Conservation (phyloP, 2,329 filamentous ascomycete genomes). For the Trichoderma arundinaceum region DNA sequence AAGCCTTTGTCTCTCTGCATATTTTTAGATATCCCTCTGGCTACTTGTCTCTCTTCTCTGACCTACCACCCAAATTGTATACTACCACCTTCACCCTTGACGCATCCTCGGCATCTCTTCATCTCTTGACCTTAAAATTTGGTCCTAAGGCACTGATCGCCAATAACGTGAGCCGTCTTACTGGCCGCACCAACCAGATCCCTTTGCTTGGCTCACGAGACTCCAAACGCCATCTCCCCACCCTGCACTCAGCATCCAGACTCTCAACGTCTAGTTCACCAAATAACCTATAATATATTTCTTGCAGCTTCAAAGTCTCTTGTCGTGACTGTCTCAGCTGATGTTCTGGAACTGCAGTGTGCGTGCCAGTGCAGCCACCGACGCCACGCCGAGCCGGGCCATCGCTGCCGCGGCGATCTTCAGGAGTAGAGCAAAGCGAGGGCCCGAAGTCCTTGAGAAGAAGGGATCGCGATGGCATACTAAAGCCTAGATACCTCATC, state of each 20-base stretch:
- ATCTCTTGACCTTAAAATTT: background rate
- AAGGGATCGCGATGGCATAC: constrained; percentile 12
- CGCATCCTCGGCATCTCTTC: background rate
- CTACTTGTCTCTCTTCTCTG: background rate
- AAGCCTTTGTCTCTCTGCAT: background rate
- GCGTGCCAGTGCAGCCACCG: background rate
- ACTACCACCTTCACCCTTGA: background rate
- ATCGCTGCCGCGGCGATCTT: background rate
- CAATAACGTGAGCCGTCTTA: constrained; percentile 2
- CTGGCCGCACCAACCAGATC: constrained; percentile 21
- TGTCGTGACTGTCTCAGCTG: constrained; percentile 18
- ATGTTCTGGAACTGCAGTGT: constrained; percentile 3
- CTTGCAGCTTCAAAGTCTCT: background rate
- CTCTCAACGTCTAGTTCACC: background rate
- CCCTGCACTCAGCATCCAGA: constrained; percentile 13
- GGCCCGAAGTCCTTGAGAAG: background rate
- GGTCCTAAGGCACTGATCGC: background rate
- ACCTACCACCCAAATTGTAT: background rate
- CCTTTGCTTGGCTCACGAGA: constrained; percentile 16
- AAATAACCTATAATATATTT: background rate
- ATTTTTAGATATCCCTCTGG: background rate
- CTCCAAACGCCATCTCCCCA: constrained; percentile 20
- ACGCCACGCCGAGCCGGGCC: constrained; percentile 14
- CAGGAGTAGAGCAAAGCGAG: background rate
- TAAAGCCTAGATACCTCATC: background rate